Evolutionary conservation across 108 stramenopile species (phyloP), one percentile per base, ranked within the genome.

Genomic region (Discostella stelligeroides): DNA sequence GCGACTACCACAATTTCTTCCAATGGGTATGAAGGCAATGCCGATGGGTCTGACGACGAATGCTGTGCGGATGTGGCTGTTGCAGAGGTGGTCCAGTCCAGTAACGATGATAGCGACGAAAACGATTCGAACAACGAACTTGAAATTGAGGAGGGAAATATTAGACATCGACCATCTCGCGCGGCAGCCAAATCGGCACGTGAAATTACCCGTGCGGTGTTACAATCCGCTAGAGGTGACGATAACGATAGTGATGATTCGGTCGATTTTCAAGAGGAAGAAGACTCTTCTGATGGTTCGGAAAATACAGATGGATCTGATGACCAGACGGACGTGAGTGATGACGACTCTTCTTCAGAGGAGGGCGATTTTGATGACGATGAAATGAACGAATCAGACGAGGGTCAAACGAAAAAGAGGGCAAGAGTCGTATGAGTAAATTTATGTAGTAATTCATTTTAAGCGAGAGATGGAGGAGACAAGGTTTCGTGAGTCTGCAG

Each of bases 121-220:
- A 72, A 66, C 18, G 59, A 66, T 28, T 70, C 50, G 10, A 70
- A 63, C 17, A 55, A 58, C 20, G 56, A 60, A 17, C 1, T 11
- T 13, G n/a, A 45, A 17, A n/a, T 11, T 13, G n/a, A 45, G 15
- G 15, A 45, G n/a, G 43, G 50, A 11, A 53, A 14, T 3, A 66
- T 56, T 14, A 17, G 61, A 14, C 39, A 39, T 34, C 66, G 60
- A 56, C 39, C 79, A 51, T 58, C 59, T 20, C 63, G 82, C 12
- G 63, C 70, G 14, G 85, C 81, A 18, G 69, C 72, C 20, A 62
- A 72, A 34, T 71, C 63, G 27, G 88, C 84, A 41, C 48, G 71
- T 51, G 68, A 61, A 47, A 60, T 59, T 45, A 78, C 55, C 9
- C 63, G 49, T 17, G 34, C 65, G 1, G 43, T 17, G n/a, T 45